Evolutionary conservation across 73 alveolate genomes (phyloP).

Genomic region (Tetrahymena borealis): DNA sequence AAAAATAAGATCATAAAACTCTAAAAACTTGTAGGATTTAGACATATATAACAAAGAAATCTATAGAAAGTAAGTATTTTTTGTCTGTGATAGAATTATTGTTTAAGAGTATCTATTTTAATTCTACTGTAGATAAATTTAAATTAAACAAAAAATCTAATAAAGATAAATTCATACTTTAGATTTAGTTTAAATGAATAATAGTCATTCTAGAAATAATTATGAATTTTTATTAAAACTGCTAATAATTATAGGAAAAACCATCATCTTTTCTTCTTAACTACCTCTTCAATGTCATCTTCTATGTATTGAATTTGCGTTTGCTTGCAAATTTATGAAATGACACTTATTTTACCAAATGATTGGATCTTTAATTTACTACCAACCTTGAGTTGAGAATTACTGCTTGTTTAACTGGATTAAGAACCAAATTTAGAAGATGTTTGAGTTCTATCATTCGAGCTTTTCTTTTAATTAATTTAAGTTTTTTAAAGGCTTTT

Average conservation of each 20-base stretch:
- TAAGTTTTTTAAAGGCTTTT: not conserved
- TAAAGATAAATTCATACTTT: no score
- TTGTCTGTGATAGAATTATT: no score
- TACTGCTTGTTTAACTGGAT: not conserved
- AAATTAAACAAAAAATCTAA: no score
- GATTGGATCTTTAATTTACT: not conserved
- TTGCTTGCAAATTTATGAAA: not conserved
- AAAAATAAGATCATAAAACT: no score
- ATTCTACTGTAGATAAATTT: no score
- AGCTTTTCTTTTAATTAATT: not conserved
- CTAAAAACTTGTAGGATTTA: no score
- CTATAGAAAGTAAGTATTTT: no score
- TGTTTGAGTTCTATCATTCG: not conserved
- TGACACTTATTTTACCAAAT: not conserved
- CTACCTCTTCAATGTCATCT: not conserved
- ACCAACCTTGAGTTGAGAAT: not conserved
- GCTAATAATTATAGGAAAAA: not conserved
- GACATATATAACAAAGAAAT: no score
- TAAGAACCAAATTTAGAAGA: not conserved
- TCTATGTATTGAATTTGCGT: not conserved
- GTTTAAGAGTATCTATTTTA: no score
- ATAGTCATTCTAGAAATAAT: no score
- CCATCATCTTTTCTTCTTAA: not conserved
- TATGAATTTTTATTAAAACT: not conserved
- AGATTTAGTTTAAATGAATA: no score